These are phyloP conservation scores for Rhodofomes roseus DNA, from an alignment of 1,284 basidiomycete species.

Conservation along the genomic window DNA sequence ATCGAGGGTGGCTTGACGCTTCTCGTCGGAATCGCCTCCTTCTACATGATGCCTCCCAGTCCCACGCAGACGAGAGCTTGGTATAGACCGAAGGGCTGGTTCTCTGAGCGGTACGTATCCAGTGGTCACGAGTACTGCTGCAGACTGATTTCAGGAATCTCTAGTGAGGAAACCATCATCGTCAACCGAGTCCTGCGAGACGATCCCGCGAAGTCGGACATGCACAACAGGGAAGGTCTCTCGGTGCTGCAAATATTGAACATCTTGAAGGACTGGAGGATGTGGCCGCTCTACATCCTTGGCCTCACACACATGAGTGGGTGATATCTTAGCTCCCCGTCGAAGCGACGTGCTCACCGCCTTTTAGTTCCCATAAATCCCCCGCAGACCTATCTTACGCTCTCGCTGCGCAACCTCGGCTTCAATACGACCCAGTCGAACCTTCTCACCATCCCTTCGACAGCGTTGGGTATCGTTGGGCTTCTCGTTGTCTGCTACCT, in stretches of 20 bases:
- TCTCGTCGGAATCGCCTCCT: slow-evolving; percentile 54
- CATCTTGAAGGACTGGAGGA: slow-evolving; percentile 58
- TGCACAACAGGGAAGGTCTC: slow-evolving; percentile 80
- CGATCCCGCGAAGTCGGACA: slow-evolving; percentile 68
- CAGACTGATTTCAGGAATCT: background rate
- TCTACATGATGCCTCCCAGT: slow-evolving; percentile 66
- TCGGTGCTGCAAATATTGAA: slow-evolving; percentile 49
- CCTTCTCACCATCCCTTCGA: slow-evolving; percentile 55
- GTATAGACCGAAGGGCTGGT: slow-evolving; percentile 72
- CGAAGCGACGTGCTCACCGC: background rate
- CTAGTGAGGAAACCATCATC: slow-evolving; percentile 38
- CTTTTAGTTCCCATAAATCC: slow-evolving; percentile 42
- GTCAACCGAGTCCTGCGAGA: slow-evolving; percentile 63
- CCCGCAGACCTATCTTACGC: slow-evolving; percentile 54
- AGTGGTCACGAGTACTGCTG: background rate
- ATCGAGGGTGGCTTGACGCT: slow-evolving; percentile 56
- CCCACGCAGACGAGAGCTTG: slow-evolving; percentile 67
- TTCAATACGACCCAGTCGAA: slow-evolving; percentile 62
- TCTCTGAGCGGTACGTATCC: slow-evolving; percentile 40
- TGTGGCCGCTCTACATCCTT: slow-evolving; percentile 70
- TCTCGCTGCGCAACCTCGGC: slow-evolving; percentile 57
- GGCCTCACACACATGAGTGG: slow-evolving; percentile 34
- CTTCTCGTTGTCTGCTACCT: slow-evolving; percentile 47
- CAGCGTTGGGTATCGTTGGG: slow-evolving; percentile 30
- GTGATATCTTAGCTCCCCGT: slow-evolving; percentile 2